These are phyloP conservation scores for Tylopilus sp. DNA, from an alignment of 768 basidiomycete genomes.

Conservation along the genomic window DNA sequence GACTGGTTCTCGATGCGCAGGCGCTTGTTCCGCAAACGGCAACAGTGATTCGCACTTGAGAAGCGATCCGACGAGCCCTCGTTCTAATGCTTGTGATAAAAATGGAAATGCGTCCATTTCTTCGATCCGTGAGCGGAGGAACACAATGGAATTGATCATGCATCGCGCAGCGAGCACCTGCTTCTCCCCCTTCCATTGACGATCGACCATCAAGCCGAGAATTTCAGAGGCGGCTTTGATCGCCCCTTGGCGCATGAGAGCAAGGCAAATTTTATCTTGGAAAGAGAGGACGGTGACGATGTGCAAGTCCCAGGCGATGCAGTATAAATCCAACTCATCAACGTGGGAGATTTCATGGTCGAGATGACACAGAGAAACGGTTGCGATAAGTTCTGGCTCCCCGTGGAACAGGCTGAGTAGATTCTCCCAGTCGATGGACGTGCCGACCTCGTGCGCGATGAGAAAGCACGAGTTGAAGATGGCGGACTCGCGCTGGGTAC, in stretches of 20 bases:
- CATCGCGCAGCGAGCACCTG: slow-evolving; percentile 21
- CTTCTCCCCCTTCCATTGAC: slow-evolving; percentile 10
- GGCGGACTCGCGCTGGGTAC: slow-evolving; percentile 28
- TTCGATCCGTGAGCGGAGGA: slow-evolving; percentile 19
- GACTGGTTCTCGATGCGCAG: slow-evolving; percentile 1
- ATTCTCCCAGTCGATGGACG: slow-evolving; percentile 21
- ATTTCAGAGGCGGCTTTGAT: slow-evolving; percentile 26
- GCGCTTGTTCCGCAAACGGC: slow-evolving; percentile 13
- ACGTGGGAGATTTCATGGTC: slow-evolving; percentile 21
- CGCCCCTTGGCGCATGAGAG: slow-evolving; percentile 22
- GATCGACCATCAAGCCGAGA: slow-evolving; percentile 14
- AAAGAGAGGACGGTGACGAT: slow-evolving; percentile 23
- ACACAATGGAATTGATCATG: slow-evolving; percentile 15
- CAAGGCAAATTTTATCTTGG: slow-evolving; percentile 14
- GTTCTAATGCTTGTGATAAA: slow-evolving; percentile 22
- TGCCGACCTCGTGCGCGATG: slow-evolving; percentile 21
- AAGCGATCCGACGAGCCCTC: slow-evolving; percentile 20
- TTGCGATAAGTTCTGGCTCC: slow-evolving; percentile 19
- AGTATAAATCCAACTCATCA: slow-evolving; percentile 17
- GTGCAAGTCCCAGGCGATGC: slow-evolving; percentile 31
- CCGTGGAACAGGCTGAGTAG: slow-evolving; percentile 22
- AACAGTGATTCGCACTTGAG: slow-evolving; percentile 24
- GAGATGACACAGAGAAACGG: slow-evolving; percentile 24
- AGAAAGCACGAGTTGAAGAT: slow-evolving; percentile 28
- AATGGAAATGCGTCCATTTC: slow-evolving; percentile 27